Conservation (phyloP, 2,329 filamentous ascomycete genomes). For the Cladophialophora yegresii region DNA sequence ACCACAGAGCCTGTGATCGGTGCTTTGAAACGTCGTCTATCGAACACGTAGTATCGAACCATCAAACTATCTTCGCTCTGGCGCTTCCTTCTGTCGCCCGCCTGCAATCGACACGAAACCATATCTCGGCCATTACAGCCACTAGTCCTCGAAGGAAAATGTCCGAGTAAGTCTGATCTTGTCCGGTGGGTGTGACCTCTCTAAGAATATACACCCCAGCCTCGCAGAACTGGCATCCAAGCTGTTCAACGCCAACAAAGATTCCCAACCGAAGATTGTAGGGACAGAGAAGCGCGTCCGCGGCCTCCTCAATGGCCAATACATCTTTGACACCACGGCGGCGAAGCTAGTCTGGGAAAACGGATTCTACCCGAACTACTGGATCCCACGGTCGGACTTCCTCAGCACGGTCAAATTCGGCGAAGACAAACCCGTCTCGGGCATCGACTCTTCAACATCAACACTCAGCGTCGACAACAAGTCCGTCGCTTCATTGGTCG, state of each 20-base stretch:
- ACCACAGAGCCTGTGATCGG: neutral
- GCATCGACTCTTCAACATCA: conserved; percentile 29
- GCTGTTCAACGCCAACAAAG: conserved; percentile 30
- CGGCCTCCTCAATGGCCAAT: conserved; percentile 33
- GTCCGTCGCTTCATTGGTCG: conserved; percentile 25
- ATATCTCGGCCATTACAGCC: conserved; percentile 7
- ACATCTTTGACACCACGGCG: conserved; percentile 35
- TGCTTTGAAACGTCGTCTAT: neutral
- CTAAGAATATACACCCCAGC: conserved; percentile 11
- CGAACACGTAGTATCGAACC: neutral
- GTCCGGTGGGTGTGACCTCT: neutral
- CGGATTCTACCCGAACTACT: conserved; percentile 35
- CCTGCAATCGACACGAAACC: conserved; percentile 8
- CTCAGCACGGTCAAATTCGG: conserved; percentile 30
- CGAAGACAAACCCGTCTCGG: conserved; percentile 33
- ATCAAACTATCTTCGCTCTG: conserved; percentile 7
- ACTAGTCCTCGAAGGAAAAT: conserved; percentile 12
- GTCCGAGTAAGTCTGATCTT: conserved; percentile 15
- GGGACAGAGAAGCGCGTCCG: conserved; percentile 35
- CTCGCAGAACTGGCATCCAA: conserved; percentile 34
- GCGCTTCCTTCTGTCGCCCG: conserved; percentile 19
- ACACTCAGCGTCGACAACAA: conserved; percentile 27
- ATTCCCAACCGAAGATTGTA: conserved; percentile 31
- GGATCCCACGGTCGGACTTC: conserved; percentile 32
- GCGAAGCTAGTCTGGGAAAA: conserved; percentile 37